Evolutionary conservation across 345 rosid genomes (phyloP), one percentile per base, ranked within the genome.

Genomic region (Euphorbia lathyris): DNA sequence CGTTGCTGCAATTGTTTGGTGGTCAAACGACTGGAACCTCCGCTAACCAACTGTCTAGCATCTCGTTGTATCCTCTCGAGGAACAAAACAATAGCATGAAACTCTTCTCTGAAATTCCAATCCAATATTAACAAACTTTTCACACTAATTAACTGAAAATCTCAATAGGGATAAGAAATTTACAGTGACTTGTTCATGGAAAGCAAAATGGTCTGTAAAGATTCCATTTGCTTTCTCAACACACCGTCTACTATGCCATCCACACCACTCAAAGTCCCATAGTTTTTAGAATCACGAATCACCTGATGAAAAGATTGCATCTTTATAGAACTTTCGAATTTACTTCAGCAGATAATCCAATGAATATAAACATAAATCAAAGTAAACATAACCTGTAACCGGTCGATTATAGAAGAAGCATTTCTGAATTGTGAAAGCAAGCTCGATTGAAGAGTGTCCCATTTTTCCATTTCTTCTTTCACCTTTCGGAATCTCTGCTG

Each of bases 371-470:
- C 38, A 63, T 27, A 56, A 58, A 2, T 19, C 32, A 36, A 6
- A 23, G 14, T 8, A 56, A 38, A 14, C 29, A 55, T 51, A 32
- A 83, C 97, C 88, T 76, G 87, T 70, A 94, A 74, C 69, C 97
- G 86, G 73, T 80, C 79, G 45, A 90, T 87, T 71, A 94, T 85
- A 36, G 89, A 82, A 74, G 89, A 85, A 61, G 90, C 93, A 38
- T 88, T 87, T 68, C 78, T 68, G 66, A 84, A 89, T 64, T 80
- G 93, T 0, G 89, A 86, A 29, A 84, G 70, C 71, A 91, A 68
- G 61, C 81, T 84, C 75, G 83, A 77, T 71, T 91, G 98, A 78
- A 88, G 80, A 52, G 81, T 78, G 22, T 82, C 88, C 98, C 98
- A 91, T 25, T 78, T 81, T 4, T 75, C 82, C 89, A 91, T 83